Percentiles rank a stretch among this genome's conserved stretches.
Conservation (phyloP, 345 rosid genomes). For the Raphanus sativus region DNA sequence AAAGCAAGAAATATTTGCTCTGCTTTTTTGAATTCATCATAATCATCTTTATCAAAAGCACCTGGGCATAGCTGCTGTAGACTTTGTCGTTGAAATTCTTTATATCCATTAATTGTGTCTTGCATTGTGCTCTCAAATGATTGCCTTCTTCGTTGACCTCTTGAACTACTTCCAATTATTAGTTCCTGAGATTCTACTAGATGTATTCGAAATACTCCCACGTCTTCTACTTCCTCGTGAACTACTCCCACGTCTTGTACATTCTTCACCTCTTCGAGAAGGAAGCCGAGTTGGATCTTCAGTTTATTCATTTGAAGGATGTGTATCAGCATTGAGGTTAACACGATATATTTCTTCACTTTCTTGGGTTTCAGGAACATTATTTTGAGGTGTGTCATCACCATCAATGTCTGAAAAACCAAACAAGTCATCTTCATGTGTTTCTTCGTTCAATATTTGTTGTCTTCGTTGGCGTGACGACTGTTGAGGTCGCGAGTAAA, state of each 20-base stretch:
- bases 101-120: neutral
- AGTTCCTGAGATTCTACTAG: neutral
- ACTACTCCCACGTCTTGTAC: neutral
- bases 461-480: neutral
- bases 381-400: neutral
- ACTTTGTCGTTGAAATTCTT: too few relatives aligned
- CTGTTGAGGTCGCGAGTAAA: neutral
- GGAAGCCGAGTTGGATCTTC: neutral
- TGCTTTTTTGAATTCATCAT: neutral
- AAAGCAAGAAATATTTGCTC: neutral
- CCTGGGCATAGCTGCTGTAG: too few relatives aligned
- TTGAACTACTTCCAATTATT: neutral
- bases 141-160: neutral
- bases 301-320: neutral
- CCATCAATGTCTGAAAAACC: neutral
- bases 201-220: neutral
- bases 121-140: neutral
- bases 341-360: neutral
- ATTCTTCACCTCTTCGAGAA: neutral
- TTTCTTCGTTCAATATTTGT: neutral
- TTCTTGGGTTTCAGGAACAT: neutral
- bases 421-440: neutral
- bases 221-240: neutral
- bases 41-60: neutral
- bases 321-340: neutral